Evolutionary conservation across 192 early-diverging fungal species (phyloP).

Genomic region (Coemansia sp.): DNA sequence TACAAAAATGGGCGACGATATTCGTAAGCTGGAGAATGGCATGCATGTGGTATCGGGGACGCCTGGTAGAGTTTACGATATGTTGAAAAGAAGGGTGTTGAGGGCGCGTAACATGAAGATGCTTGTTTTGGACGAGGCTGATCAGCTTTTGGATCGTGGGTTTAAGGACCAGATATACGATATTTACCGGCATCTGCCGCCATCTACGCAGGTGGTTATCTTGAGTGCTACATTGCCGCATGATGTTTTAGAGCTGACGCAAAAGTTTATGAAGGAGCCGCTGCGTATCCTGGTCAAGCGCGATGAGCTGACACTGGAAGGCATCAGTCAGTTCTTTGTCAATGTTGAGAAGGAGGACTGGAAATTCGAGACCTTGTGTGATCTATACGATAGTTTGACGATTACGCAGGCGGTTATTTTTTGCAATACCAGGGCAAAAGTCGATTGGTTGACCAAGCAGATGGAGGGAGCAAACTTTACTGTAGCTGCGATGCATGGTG

Average conservation of each 20-base stretch:
- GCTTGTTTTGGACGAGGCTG: slow-evolving; percentile 96
- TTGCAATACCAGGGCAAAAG: slow-evolving; percentile 95
- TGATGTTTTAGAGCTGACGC: slow-evolving; percentile 95
- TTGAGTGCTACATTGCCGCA: slow-evolving; percentile 90
- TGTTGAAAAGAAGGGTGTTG: slow-evolving; percentile 87
- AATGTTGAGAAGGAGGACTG: slow-evolving; percentile 97
- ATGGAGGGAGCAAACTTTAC: slow-evolving; percentile 98
- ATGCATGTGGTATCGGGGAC: slow-evolving; percentile 94
- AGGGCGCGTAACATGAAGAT: slow-evolving; percentile 86
- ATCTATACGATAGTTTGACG: slow-evolving; percentile 94
- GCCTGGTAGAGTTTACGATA: slow-evolving; percentile 94
- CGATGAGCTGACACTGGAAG: slow-evolving; percentile 97
- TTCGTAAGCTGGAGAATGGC: slow-evolving; percentile 86
- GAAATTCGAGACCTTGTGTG: slow-evolving; percentile 98
- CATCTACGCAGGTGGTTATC: slow-evolving; percentile 88
- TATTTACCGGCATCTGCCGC: slow-evolving; percentile 89
- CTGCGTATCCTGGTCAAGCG: slow-evolving; percentile 96
- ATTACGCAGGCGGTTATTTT: slow-evolving; percentile 99
- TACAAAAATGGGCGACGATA: slow-evolving; percentile 89
- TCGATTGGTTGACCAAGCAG: slow-evolving; percentile 96
- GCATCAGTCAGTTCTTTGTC: slow-evolving; percentile 99
- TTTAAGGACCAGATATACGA: slow-evolving; percentile 99
- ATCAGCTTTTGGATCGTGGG: slow-evolving; percentile 90
- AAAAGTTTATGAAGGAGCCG: slow-evolving; percentile 97
- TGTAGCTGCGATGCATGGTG: slow-evolving; percentile 98